Base-by-base conservation (phyloP, 192 early-diverging fungal species). In the Backusella tuberculispora region DNA sequence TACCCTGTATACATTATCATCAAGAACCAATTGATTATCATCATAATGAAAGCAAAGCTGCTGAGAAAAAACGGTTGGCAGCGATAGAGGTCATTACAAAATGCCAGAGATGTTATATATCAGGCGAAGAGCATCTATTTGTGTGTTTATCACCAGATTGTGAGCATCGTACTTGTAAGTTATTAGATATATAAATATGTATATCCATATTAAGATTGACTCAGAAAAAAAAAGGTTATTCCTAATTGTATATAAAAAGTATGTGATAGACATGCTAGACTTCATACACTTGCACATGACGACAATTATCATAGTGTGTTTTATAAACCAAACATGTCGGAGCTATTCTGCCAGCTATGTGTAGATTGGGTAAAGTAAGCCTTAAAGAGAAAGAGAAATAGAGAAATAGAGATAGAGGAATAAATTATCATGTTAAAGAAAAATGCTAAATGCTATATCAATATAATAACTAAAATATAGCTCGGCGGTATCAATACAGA, bases 181-280 rank as follows among this genome's bases (percentile, higher is more conserved):
- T 21, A 63, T 72, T 17, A 53, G 19, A 24, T 21, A 63, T 72
- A 29, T 60, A 41, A 38, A 6, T 14, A 72, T 56, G 12, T 34
- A 53, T 37, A 37, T 56, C 34, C 19, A 29, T 56, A 53, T 72
- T n/a, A 5, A 17, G 19, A 53, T 19, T 19, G 19, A 53, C 8
- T 4, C 10, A 9, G 45, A 14, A 1, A 14, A 46, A 46, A 14
- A 14, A 46, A 14, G 45, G 19, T 26, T 60, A 60, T 24, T 60
- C 53, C 21, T 60, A 34, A 34, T 34, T 34, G 2, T 73, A 24
- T 47, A 38, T 38, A 34, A 42, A 26, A 50, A 77, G 76, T 77
- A 14, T 77, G 76, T 50, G 69, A 77, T 13, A 41, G 69, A 13
- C 76, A 77, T 77, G 70, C 76, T 37, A 40, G 69, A 24, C 21